These are phyloP conservation scores for Hanseniaspora lindneri DNA, from an alignment of 805 yeast genomes.

Conservation along the genomic window DNA sequence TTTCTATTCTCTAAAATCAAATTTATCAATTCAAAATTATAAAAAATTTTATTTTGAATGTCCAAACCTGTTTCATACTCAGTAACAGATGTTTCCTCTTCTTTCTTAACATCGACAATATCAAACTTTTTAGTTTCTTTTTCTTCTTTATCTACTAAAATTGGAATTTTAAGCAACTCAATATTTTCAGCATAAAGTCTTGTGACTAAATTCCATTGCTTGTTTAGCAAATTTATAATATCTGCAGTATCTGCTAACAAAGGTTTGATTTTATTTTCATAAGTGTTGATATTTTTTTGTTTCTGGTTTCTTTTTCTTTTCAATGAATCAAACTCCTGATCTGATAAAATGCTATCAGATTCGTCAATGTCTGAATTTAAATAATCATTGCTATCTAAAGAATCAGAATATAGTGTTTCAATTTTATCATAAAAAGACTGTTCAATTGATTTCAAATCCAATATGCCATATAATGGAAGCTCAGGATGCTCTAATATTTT, in stretches of 20 bases:
- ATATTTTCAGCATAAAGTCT: conserved; percentile 18
- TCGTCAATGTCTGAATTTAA: conserved; percentile 15
- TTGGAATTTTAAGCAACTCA: conserved; percentile 24
- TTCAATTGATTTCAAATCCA: conserved; percentile 15
- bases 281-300: background rate
- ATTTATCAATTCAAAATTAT: conserved; percentile 45
- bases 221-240: conserved; percentile 20
- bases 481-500: conserved; percentile 4
- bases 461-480: background rate
- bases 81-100: conserved; percentile 36
- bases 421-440: conserved; percentile 18
- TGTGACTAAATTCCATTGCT: conserved; percentile 25
- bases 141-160: conserved; percentile 15
- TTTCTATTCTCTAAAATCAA: conserved; percentile 37
- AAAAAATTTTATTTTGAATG: conserved; percentile 60
- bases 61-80: conserved; percentile 68
- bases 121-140: conserved; percentile 10
- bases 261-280: conserved; percentile 18
- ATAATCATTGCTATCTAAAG: conserved; percentile 21
- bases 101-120: conserved; percentile 19
- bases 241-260: background rate
- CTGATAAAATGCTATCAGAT: background rate
- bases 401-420: background rate
- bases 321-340: background rate
- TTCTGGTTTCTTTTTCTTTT: background rate